Base-by-base conservation (phyloP, 768 basidiomycete species). In the Rhodotorula diobovata region DNA sequence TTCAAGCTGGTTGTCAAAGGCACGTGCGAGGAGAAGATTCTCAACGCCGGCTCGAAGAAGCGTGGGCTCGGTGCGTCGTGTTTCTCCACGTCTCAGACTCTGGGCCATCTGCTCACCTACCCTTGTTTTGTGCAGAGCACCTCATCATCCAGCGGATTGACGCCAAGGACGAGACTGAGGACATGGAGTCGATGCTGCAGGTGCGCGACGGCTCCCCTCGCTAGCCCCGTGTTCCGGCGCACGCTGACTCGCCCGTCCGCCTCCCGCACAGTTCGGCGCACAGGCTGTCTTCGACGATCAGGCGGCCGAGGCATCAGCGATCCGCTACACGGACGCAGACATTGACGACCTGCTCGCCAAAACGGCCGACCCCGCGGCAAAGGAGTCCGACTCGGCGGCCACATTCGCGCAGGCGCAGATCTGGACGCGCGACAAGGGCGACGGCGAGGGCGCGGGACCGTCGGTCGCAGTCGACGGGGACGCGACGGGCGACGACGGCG, bases 1-100 rank as follows among this genome's bases (percentile, higher is more conserved):
- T 75, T 97, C 84, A 97, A 95, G 79, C 81, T 99, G 53, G 93
- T 98, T 91, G 87, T 92, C 65, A 95, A 95, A 80, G 88, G 89
- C 66, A 91, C 93, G 14, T 91, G 94, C 69, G 75, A 77, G 46
- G 76, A 78, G 63, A 75, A 75, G 73, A 78, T 78, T 57, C 67
- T 77, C 39, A 55, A 63, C 20, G 58, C 73, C 0, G 74, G 78
- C 25, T 73, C 71, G 45, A 69, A 68, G 69, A 78, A 78, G 67
- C 77, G 76, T 32, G 94, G 97, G 3, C 94, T 98, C 86, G 95
- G 69, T 70, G 5, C 61, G 68, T 14, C 61, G 61, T 18, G 4
- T 0, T 5, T 95, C 76, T 93, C 95, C 68, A 91, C 94, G 85
- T 91, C 90, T 87, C n/a, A 12, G 21, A 11, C n/a, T 5, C 34